phyloP scores from a whole-genome alignment of 2,329 filamentous ascomycete species.

The Nigrospora sphaerica region DNA sequence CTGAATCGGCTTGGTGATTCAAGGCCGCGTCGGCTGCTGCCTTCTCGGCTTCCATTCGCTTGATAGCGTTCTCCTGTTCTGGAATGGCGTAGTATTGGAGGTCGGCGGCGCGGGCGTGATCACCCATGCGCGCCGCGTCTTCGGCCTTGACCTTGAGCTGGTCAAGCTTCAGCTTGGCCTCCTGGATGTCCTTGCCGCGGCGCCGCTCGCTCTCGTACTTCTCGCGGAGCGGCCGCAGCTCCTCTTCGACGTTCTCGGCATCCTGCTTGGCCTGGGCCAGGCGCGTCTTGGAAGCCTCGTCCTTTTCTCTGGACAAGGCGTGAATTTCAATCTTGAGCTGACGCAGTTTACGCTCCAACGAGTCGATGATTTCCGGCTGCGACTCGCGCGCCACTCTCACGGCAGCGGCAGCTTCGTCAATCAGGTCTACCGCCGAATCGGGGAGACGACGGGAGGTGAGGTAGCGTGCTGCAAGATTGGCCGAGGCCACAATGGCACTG shows the following conservation, averaged over 20 bases:
- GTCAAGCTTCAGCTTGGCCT: slow-evolving; percentile 92
- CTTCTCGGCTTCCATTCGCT: slow-evolving; percentile 74
- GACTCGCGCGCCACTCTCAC: slow-evolving; percentile 93
- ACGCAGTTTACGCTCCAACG: slow-evolving; percentile 79
- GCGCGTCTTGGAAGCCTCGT: slow-evolving; percentile 82
- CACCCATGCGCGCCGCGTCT: slow-evolving; percentile 81
- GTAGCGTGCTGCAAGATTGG: slow-evolving; percentile 89
- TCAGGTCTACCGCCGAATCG: slow-evolving; percentile 92
- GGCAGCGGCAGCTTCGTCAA: slow-evolving; percentile 95
- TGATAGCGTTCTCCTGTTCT: slow-evolving; percentile 77
- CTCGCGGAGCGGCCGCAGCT: slow-evolving; percentile 82
- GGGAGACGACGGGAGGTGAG: slow-evolving; percentile 85
- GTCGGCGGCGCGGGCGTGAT: slow-evolving; percentile 83
- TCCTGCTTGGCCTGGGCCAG: slow-evolving; percentile 80
- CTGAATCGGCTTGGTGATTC: slow-evolving; percentile 50
- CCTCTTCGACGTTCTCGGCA: slow-evolving; percentile 89
- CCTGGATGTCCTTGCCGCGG: slow-evolving; percentile 84
- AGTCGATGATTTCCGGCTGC: slow-evolving; percentile 92
- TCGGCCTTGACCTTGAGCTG: slow-evolving; percentile 85
- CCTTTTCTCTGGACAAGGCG: slow-evolving; percentile 86
- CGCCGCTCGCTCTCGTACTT: slow-evolving; percentile 94
- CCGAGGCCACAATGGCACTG: slow-evolving; percentile 82
- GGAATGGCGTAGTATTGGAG: slow-evolving; percentile 97
- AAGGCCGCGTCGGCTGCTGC: slow-evolving; percentile 66
- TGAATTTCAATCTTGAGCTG: slow-evolving; percentile 98